phyloP scores from a whole-genome alignment of 352 stramenopile species.

The Elongisporangium anandrum region DNA sequence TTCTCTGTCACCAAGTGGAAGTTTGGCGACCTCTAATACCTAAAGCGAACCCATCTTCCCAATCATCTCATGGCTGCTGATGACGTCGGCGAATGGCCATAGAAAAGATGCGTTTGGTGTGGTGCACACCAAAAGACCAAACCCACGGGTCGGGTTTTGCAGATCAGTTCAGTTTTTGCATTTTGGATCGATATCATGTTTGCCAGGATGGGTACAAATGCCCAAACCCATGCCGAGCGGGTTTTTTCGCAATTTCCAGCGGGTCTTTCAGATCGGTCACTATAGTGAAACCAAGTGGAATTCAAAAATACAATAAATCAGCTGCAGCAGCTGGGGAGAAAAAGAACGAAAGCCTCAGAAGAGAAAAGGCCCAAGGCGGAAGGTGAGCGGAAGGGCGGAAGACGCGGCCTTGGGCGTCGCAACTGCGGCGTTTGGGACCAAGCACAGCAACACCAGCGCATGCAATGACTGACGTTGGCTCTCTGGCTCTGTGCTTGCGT shows the following conservation, averaged over 20 bases:
- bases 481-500: not conserved
- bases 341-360: not conserved
- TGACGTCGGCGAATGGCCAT: not conserved
- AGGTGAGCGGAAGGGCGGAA: not conserved
- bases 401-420: no score
- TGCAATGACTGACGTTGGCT: not conserved
- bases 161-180: not conserved
- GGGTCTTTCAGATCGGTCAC: not conserved
- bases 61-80: no score
- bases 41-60: not conserved
- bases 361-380: not conserved
- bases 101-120: conserved; percentile 4
- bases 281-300: not conserved
- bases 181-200: not conserved
- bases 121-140: not conserved
- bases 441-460: no score
- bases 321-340: not conserved
- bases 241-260: not conserved
- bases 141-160: not conserved
- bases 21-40: not conserved
- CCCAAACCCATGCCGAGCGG: no score
- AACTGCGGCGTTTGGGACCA: no score
- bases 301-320: conserved; percentile 3
- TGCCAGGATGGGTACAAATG: not conserved
- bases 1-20: conserved; percentile 43